Evolutionary conservation across 495 filamentous ascomycete species (phyloP), one percentile per base, ranked within the genome.

Genomic region (Xylaria telfairii): DNA sequence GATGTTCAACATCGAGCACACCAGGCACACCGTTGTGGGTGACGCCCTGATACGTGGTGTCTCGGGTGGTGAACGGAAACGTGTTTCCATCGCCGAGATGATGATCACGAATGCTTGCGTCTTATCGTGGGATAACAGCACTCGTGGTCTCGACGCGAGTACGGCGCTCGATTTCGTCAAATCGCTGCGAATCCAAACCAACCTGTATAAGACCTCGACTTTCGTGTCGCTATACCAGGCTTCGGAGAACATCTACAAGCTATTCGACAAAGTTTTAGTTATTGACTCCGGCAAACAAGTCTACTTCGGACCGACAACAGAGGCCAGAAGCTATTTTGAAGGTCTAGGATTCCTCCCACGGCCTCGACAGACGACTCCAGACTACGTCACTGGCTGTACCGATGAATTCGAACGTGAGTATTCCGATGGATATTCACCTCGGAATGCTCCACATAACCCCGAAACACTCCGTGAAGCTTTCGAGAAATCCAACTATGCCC

Each of bases 1-100:
- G 70, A 94, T 95, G 89, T 95, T 96, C 83, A 93, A 93, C 70
- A 95, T 96, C 53, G 89, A 92, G 74, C 92, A 96, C 74, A 95
- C 93, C 1, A 85, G 87, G 32, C 87, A 93, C 73, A 97, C 94
- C 0, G 89, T 93, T 32, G 92, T 97, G 32, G 94, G 94, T 5
- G 92, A 93, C 70, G 87, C 88, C 8, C 93, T 92, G 74, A 86
- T 95, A 61, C 92, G 93, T 19, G 94, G 94, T 72, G 87, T 96
- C n/a, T 93, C 90, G 30, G 94, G 94, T 51, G 94, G 94, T 26
- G 94, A 97, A 76, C 84, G 92, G 34, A 94, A 94, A 79, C 89
- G 93, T 63, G 90, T 92, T 26, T 89, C 86, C n/a, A 92, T 92
- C 63, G 89, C 90, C 30, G 88, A 90, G 75, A 86, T 88, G 83